Evolutionary conservation across 1,284 basidiomycete species (phyloP).

Genomic region (Peniophora sp.): DNA sequence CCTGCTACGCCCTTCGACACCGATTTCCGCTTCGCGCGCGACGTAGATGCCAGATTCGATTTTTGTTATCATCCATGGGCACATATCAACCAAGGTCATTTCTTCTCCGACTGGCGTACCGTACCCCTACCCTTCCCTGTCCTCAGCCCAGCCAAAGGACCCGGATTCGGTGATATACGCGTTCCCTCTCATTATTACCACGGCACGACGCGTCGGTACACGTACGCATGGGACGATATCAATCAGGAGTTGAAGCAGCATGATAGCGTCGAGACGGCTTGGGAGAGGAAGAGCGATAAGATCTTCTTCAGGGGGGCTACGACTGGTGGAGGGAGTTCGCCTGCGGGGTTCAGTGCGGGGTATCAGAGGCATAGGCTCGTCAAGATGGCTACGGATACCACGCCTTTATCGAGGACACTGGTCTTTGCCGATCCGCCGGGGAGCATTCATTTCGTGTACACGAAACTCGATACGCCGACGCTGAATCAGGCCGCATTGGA

Average conservation of each 20-base stretch:
- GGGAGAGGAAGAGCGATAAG: conserved; percentile 66
- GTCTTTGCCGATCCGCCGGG: conserved; percentile 69
- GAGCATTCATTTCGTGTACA: conserved; percentile 52
- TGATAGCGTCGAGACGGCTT: conserved; percentile 79
- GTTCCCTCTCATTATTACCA: conserved; percentile 96
- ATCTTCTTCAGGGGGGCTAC: conserved; percentile 88
- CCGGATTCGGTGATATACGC: conserved; percentile 81
- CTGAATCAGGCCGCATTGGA: conserved; percentile 86
- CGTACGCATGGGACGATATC: conserved; percentile 83
- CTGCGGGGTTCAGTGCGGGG: conserved; percentile 73
- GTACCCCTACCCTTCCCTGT: conserved; percentile 83
- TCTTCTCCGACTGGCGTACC: conserved; percentile 92
- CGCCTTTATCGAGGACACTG: conserved; percentile 54
- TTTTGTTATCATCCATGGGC: conserved; percentile 80
- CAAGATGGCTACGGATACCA: conserved; percentile 64
- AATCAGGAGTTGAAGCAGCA: conserved; percentile 62
- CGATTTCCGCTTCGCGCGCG: conserved; percentile 54
- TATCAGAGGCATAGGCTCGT: conserved; percentile 91
- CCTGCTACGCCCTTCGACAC: conserved; percentile 26
- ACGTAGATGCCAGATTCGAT: conserved; percentile 58
- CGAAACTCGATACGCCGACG: conserved; percentile 48
- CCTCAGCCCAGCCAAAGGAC: conserved; percentile 81
- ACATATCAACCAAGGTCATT: conserved; percentile 84
- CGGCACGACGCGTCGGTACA: conserved; percentile 73
- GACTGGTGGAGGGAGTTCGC: conserved; percentile 85